phyloP scores from a whole-genome alignment of 2,329 filamentous ascomycete species.

The Beauveria sp. region DNA sequence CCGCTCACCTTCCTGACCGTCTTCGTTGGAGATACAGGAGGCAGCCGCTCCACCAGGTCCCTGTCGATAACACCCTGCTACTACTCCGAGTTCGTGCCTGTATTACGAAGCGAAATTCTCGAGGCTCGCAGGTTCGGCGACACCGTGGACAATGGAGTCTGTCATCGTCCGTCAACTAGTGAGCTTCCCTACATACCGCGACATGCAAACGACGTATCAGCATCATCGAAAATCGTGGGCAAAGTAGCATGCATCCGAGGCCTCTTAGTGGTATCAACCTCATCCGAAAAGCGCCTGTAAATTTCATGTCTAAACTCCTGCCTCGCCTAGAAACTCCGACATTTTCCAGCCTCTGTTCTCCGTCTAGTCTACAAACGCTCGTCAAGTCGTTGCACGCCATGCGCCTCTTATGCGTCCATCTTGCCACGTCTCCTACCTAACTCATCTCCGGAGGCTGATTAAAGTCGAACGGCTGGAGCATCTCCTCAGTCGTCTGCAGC shows the following conservation, averaged over 20 bases:
- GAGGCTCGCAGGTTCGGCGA: neutral
- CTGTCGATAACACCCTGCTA: too few species aligned
- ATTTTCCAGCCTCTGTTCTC: too few species aligned
- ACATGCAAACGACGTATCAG: neutral
- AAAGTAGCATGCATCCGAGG: too few species aligned
- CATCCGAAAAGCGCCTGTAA: neutral
- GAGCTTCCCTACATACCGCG: too few species aligned
- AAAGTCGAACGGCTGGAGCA: slow-evolving; percentile 24
- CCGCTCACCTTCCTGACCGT: too few species aligned
- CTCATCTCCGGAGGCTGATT: slow-evolving; percentile 16
- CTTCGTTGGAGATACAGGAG: too few species aligned
- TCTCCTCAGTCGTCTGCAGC: slow-evolving; percentile 20
- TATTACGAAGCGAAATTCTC: too few species aligned
- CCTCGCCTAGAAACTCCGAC: neutral
- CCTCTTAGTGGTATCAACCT: neutral
- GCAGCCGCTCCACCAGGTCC: too few species aligned
- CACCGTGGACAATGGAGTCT: neutral
- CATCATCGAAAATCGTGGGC: neutral
- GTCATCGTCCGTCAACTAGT: neutral
- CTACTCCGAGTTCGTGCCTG: too few species aligned
- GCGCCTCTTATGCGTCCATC: neutral
- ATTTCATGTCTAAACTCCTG: neutral
- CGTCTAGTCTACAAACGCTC: neutral
- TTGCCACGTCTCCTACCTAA: neutral
- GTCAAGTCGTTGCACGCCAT: neutral